A percentile compares a stretch with the other conserved stretches of the same genome.
Conservation (phyloP, 2,329 filamentous ascomycete species). For the Alternaria burnsii region DNA sequence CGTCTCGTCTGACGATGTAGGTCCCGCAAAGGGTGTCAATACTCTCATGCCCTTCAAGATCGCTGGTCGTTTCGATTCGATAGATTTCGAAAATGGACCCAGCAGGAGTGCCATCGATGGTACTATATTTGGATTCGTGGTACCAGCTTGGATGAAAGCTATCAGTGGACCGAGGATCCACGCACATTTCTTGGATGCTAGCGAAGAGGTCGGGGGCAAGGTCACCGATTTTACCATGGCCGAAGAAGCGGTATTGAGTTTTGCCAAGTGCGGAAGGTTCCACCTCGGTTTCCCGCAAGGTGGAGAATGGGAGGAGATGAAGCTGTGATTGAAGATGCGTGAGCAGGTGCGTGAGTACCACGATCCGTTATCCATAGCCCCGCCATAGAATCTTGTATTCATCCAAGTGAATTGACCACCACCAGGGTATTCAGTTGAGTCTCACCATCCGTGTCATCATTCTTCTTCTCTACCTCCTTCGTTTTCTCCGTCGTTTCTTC, state of each 20-base stretch:
- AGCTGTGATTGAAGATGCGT: not conserved
- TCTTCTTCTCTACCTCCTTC: not conserved
- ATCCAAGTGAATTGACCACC: not conserved
- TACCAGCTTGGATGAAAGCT: constrained; percentile 53
- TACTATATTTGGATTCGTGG: constrained; percentile 52
- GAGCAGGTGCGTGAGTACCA: not conserved
- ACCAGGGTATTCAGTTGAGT: not conserved
- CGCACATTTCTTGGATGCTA: constrained; percentile 45
- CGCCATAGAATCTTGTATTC: not conserved
- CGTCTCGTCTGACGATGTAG: constrained; percentile 22
- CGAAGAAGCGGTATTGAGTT: constrained; percentile 46
- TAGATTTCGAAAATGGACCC: constrained; percentile 37
- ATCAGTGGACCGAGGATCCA: constrained; percentile 53
- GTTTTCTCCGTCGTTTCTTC: not conserved
- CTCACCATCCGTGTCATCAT: not conserved
- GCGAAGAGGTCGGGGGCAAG: constrained; percentile 45
- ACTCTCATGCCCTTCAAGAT: constrained; percentile 54
- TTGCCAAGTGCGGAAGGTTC: constrained; percentile 54
- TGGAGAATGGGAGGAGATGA: constrained; percentile 51
- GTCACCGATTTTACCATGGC: constrained; percentile 51
- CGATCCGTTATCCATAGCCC: not conserved
- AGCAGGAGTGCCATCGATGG: constrained; percentile 45
- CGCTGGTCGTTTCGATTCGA: constrained; percentile 46
- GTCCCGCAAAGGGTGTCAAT: constrained; percentile 44
- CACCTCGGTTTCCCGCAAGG: constrained; percentile 55